phyloP scores from a whole-genome alignment of 2,329 filamentous ascomycete species.

The Zymoseptoria pseudotritici region DNA sequence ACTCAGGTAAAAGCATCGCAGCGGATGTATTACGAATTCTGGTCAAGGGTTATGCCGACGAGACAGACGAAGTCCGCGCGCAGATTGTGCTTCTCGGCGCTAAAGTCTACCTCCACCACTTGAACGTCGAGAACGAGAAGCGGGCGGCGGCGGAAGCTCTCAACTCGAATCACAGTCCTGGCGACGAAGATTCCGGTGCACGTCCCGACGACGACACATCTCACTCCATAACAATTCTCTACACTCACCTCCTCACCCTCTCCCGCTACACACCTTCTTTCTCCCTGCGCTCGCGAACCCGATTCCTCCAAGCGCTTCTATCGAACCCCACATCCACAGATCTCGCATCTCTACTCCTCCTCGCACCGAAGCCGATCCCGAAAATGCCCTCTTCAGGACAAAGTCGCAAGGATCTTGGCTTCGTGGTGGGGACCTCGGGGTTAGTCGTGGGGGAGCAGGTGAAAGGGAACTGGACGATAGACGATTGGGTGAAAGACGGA shows the following conservation, averaged over 20 bases:
- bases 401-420: constrained; percentile 55
- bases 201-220: constrained; percentile 29
- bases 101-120: constrained; percentile 89
- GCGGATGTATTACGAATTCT: constrained; percentile 86
- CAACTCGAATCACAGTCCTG: constrained; percentile 3
- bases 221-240: constrained; percentile 69
- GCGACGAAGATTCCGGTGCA: constrained; percentile 11
- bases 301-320: constrained; percentile 80
- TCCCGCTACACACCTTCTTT: constrained; percentile 92
- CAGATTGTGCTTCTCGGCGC: constrained; percentile 89
- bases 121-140: constrained; percentile 54
- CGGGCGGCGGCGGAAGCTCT: constrained; percentile 25
- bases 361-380: constrained; percentile 90
- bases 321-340: constrained; percentile 67
- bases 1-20: constrained; percentile 74
- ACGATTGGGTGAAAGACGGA: constrained; percentile 76
- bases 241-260: constrained; percentile 76
- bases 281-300: constrained; percentile 83
- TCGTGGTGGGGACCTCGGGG: constrained; percentile 75
- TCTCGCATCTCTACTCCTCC: constrained; percentile 78
- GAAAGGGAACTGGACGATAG: constrained; percentile 70
- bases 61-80: constrained; percentile 77
- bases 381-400: constrained; percentile 86
- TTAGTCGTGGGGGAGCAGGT: constrained; percentile 71
- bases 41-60: constrained; percentile 73